These are phyloP conservation scores for Heimioporus sp. DNA, from an alignment of 768 basidiomycete species.

Conservation along the genomic window DNA sequence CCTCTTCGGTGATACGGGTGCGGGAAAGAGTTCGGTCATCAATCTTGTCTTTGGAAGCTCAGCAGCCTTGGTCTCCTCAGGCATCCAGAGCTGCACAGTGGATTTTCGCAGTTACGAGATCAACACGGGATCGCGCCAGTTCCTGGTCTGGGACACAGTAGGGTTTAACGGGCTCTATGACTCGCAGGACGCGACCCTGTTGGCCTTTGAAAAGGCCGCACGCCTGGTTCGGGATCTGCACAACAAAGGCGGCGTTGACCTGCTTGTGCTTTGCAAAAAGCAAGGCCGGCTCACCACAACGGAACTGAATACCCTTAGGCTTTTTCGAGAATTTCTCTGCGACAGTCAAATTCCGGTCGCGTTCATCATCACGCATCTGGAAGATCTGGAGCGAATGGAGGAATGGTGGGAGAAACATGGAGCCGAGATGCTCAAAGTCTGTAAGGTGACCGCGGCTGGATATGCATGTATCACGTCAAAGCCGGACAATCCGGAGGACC, in stretches of 20 bases:
- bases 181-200: conserved; percentile 3
- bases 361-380: conserved; percentile 39
- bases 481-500: not conserved
- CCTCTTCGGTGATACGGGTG: conserved; percentile 41
- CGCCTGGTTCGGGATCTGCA: conserved; percentile 29
- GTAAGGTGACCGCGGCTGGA: conserved; percentile 14
- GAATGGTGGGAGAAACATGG: conserved; percentile 30
- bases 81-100: conserved; percentile 35
- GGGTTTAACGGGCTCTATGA: conserved; percentile 24
- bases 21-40: conserved; percentile 41
- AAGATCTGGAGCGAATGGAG: conserved; percentile 28
- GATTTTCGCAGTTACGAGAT: conserved; percentile 20
- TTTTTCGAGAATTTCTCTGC: conserved; percentile 41
- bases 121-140: conserved; percentile 17
- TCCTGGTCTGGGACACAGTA: conserved; percentile 32
- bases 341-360: conserved; percentile 36
- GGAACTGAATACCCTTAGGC: conserved; percentile 29
- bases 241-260: conserved; percentile 33
- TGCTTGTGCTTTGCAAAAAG: conserved; percentile 38
- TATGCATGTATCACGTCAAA: conserved; percentile 31
- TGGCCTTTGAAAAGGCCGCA: conserved; percentile 25
- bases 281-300: conserved; percentile 27
- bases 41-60: conserved; percentile 35
- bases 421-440: conserved; percentile 3
- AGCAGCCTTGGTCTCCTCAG: conserved; percentile 24